Base-by-base conservation (phyloP, 331 rosid species). In the Arachis monticola region DNA sequence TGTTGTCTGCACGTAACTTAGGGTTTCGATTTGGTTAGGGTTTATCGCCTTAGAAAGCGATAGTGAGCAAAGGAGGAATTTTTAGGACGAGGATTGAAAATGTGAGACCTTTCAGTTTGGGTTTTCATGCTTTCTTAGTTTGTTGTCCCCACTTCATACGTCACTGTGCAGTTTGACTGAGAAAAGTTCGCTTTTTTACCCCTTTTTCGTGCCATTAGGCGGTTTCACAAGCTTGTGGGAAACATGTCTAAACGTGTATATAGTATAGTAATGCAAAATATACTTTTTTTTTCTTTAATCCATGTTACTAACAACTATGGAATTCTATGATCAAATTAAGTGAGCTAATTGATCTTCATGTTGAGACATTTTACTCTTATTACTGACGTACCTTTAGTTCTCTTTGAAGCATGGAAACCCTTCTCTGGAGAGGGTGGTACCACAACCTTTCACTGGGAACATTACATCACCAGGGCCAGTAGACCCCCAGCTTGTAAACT, bases 1-100 rank as follows among this genome's bases (percentile, higher is more conserved):
- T 0, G 2, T 47, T 38, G 5, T 1, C 1, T 63, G 62, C 74
- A 40, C 62, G 42, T 22, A 56, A 69, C 42, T 67, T 41, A 73
- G 60, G 67, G 80, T 9, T 80, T 67, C 48, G 44, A 10, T 70
- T 67, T 70, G 22, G 13, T 75, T 64, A 61, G 82, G 78, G 64
- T 80, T 72, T 79, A 57, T 0, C 6, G 7, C 2, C 12, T n/a
- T 66, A 1, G 5, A 50, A 67, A 44, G 55, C 7, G 47, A 58
- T 68, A 41, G 47, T 60, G 12, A 6, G 51, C 38, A 48, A 69
- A 66, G 59, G 60, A 14, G 63, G n/a, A 35, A 32, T 71, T 8
- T 4, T 4, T 57, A 13, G 41, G 70, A 45, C 47, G 31, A 47
- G 51, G 57, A 57, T 32, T 14, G 74, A 64, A 12, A 9, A 63